Conservation (phyloP, 768 basidiomycete species). For the Serendipita sp. region DNA sequence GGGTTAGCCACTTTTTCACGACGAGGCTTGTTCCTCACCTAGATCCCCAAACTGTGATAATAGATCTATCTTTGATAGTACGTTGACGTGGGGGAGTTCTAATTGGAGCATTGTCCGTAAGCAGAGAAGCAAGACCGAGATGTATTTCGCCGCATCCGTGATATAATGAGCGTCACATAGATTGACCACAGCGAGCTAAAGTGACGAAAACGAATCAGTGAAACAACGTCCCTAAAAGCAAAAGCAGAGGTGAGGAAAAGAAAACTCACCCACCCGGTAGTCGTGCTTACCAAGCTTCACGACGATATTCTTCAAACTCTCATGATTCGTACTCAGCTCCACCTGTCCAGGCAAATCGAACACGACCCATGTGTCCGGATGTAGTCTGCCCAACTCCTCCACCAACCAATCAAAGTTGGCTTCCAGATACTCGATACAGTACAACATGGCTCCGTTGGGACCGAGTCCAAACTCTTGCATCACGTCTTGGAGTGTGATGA, state of each 20-base stretch:
- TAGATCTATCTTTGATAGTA: conserved; percentile 91
- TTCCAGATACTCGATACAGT: too few relatives aligned
- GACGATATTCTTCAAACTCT: conserved; percentile 69
- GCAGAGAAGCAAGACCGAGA: conserved; percentile 81
- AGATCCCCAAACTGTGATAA: conserved; percentile 79
- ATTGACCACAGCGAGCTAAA: conserved; percentile 84
- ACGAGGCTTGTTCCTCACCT: conserved; percentile 32
- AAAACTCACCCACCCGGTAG: conserved; percentile 55
- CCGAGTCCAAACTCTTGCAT: too few relatives aligned
- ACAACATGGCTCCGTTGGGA: too few relatives aligned
- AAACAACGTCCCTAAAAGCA: too few relatives aligned
- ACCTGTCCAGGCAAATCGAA: conserved; percentile 98
- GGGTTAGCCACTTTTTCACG: conserved; percentile 4
- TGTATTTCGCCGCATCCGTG: conserved; percentile 88
- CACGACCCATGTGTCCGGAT: conserved; percentile 66
- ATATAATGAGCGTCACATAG: conserved; percentile 95
- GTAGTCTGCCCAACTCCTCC: conserved; percentile 45
- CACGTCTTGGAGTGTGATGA: too few relatives aligned
- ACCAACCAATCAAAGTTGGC: conserved; percentile 38
- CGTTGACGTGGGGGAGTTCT: conserved; percentile 95
- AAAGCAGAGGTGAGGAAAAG: conserved; percentile 9
- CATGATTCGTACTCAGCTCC: conserved; percentile 91
- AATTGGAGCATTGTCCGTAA: conserved; percentile 96
- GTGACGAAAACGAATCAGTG: neutral
- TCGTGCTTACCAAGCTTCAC: conserved; percentile 52